These are phyloP conservation scores for Cytospora piceicola DNA, from an alignment of 2,329 filamentous ascomycete genomes.

Conservation along the genomic window DNA sequence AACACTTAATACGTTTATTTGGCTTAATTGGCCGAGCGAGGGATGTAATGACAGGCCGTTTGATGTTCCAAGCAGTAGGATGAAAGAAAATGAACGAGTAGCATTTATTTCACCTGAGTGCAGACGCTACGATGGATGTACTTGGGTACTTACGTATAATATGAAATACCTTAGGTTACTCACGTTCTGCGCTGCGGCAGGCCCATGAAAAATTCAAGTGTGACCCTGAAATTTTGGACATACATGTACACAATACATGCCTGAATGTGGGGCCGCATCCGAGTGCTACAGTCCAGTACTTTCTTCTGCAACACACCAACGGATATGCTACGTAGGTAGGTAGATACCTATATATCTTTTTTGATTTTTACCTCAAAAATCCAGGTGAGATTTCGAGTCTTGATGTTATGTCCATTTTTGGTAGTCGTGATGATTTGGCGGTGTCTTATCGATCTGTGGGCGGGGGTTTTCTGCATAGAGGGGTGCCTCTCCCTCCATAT, in stretches of 20 bases:
- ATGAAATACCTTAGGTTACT: slow-evolving; percentile 27
- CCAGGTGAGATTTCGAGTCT: neutral
- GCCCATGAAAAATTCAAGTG: slow-evolving; percentile 28
- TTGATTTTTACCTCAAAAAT: neutral
- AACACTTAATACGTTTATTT: neutral
- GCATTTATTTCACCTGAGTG: neutral
- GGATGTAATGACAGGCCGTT: neutral
- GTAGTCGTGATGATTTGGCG: slow-evolving; percentile 14
- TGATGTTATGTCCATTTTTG: slow-evolving; percentile 1
- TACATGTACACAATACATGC: neutral
- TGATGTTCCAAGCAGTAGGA: neutral
- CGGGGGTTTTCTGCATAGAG: slow-evolving; percentile 3
- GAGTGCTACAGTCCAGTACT: neutral
- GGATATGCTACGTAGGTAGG: too few species aligned
- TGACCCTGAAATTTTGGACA: slow-evolving; percentile 23
- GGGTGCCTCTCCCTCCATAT: too few species aligned
- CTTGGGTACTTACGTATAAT: neutral
- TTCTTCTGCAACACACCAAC: neutral
- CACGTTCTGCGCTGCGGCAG: neutral
- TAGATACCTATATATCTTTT: neutral
- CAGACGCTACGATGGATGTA: neutral
- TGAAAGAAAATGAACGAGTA: neutral
- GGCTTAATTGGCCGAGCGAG: neutral
- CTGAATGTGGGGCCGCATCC: neutral
- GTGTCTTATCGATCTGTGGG: slow-evolving; percentile 12